Base-by-base conservation (phyloP, 1,139 yeast species). In the Kurtzmaniella quercitrusa region DNA sequence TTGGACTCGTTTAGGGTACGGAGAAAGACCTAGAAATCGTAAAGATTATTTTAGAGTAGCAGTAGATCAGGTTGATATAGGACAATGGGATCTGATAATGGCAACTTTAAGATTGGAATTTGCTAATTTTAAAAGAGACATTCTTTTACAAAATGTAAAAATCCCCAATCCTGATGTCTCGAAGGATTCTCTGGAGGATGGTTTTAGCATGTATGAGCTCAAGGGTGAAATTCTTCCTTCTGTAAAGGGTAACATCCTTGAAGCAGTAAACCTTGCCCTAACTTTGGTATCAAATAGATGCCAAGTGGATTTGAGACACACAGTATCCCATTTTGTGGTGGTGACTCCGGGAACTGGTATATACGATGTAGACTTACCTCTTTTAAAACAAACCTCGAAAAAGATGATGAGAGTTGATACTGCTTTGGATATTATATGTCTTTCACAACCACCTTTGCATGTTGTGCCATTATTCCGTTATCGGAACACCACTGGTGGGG, bases 261-360 rank as follows among this genome's bases (percentile, higher is more conserved):
- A 93, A 58, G 91, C 97, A 0, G 77, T 94, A 37, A 88, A 89
- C 55, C 68, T 93, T 49, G 95, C 95, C 0, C 75, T 94, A 31
- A 81, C 91, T 3, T 68, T 89, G 41, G 81, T 87, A 2, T 77
- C 82, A n/a, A 87, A 89, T 55, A 83, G 91, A 49, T 88, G 90
- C 56, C 74, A 82, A 46, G 94, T 89, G 56, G 98, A 93, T 57
- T 68, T 93, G 42, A 75, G 93, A 47, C 94, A 91, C 52, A 87
- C 97, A 2, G 82, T 93, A 15, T 82, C 82, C 19, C 97, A 93
- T 62, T 85, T 90, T 44, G 80, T 91, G 45, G 72, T 93, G 8
- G 79, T 91, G 3, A 85, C 96, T 2, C 96, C 98, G 0, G 97
- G 98, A 1, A 81, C 96, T 0, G 98, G 98, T 0, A 66, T 93